Conservation (phyloP, 345 rosid genomes). For the Citrus sp. region DNA sequence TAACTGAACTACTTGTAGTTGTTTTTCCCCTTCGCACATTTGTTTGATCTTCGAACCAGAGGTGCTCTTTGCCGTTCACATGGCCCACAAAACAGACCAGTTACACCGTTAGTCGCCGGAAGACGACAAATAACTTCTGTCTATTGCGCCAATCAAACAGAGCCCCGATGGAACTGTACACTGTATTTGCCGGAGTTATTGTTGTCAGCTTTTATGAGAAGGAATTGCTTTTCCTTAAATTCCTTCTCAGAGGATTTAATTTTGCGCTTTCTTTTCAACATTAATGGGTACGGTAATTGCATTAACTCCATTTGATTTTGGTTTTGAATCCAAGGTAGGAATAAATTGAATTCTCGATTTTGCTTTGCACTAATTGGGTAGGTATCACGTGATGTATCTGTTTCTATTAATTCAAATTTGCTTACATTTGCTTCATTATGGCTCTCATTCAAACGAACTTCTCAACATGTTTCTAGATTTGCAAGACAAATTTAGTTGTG, state of each 20-base stretch:
- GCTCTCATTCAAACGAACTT: too few relatives aligned
- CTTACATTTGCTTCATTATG: not conserved
- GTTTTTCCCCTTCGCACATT: not conserved
- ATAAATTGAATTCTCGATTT: not conserved
- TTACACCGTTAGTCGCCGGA: not conserved
- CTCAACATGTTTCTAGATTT: too few relatives aligned
- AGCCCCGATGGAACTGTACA: not conserved
- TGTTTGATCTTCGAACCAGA: not conserved
- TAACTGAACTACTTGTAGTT: not conserved
- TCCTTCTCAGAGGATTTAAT: not conserved
- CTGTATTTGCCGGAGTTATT: not conserved
- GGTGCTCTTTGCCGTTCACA: not conserved
- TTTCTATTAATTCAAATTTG: not conserved
- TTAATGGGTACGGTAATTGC: not conserved
- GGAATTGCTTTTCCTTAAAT: not conserved
- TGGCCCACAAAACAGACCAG: not conserved
- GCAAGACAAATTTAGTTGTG: too few relatives aligned
- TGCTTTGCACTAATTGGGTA: not conserved
- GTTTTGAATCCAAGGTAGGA: not conserved
- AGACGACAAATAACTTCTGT: not conserved
- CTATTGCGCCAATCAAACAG: not conserved
- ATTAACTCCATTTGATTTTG: not conserved
- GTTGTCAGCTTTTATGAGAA: not conserved
- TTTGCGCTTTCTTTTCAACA: not conserved
- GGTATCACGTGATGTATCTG: slow-evolving; percentile 4